Evolutionary conservation across 2,329 filamentous ascomycete species (phyloP).

Genomic region (Aspergillus niger): DNA sequence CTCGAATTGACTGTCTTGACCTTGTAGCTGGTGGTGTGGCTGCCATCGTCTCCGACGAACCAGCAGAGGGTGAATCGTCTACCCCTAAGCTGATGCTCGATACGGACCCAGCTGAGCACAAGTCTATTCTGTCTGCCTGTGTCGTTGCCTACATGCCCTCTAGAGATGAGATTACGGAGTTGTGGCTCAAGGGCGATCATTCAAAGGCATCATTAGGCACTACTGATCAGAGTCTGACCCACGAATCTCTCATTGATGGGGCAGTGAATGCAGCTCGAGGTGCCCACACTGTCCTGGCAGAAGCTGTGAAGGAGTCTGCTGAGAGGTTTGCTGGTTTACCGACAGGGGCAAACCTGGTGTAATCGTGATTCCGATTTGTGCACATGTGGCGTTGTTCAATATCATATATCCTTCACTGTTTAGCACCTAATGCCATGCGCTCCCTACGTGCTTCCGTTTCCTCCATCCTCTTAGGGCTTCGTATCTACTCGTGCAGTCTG

Average conservation of each 20-base stretch:
- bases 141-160: conserved; percentile 86
- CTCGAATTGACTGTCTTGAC: conserved; percentile 94
- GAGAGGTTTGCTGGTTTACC: conserved; percentile 39
- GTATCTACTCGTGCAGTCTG: not conserved
- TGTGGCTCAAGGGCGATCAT: conserved; percentile 85
- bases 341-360: not conserved
- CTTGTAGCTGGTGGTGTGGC: conserved; percentile 86
- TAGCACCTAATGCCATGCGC: conserved; percentile 7
- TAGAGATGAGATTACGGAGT: conserved; percentile 87
- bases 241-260: conserved; percentile 61
- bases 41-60: conserved; percentile 63
- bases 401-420: conserved; percentile 7
- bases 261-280: conserved; percentile 65
- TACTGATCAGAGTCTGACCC: conserved; percentile 41
- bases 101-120: conserved; percentile 78
- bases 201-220: conserved; percentile 32
- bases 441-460: not conserved
- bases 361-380: not conserved
- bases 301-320: conserved; percentile 62
- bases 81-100: conserved; percentile 63
- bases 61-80: conserved; percentile 24
- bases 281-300: conserved; percentile 60
- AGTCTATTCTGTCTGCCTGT: conserved; percentile 75
- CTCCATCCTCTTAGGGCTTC: not conserved
- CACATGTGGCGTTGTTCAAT: not conserved